Percentiles rank a stretch among this genome's conserved stretches.
These are phyloP conservation scores for Amanita pallidorosea DNA, from an alignment of 768 basidiomycete species.

Conservation along the genomic window DNA sequence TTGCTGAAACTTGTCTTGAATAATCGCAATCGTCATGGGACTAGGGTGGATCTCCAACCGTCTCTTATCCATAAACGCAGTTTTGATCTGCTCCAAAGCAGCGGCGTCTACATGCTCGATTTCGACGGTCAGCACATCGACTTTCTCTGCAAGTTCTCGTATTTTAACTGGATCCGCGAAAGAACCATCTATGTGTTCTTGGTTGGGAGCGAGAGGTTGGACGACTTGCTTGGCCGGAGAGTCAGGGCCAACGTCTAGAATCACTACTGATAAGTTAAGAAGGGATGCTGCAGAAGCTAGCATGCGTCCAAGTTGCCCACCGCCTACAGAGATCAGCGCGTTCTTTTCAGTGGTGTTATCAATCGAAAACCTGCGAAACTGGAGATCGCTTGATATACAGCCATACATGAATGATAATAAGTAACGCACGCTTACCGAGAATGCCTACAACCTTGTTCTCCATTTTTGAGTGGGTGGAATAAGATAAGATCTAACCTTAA, in stretches of 20 bases:
- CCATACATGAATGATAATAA: conserved; percentile 5
- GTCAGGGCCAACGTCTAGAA: conserved; percentile 75
- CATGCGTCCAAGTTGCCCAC: conserved; percentile 97
- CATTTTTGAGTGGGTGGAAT: background rate
- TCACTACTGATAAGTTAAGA: conserved; percentile 71
- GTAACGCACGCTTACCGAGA: conserved; percentile 37
- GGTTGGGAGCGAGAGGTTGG: conserved; percentile 34
- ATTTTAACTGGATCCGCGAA: conserved; percentile 79
- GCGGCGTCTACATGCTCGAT: conserved; percentile 90
- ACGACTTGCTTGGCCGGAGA: conserved; percentile 88
- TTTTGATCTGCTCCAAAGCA: conserved; percentile 55
- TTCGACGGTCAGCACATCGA: conserved; percentile 87
- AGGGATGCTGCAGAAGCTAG: conserved; percentile 82
- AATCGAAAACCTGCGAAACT: background rate
- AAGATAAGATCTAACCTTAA: background rate
- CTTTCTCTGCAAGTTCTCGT: conserved; percentile 63
- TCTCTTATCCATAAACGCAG: conserved; percentile 11
- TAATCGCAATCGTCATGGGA: conserved; percentile 71
- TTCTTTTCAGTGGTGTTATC: background rate
- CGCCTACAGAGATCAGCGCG: conserved; percentile 41
- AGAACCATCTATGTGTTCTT: conserved; percentile 76
- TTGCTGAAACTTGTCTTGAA: conserved; percentile 81
- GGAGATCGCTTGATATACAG: conserved; percentile 2
- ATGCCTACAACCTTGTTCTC: conserved; percentile 36
- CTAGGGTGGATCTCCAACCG: conserved; percentile 56